phyloP scores from a whole-genome alignment of 352 stramenopile genomes.

The Pythium guiyangense region DNA sequence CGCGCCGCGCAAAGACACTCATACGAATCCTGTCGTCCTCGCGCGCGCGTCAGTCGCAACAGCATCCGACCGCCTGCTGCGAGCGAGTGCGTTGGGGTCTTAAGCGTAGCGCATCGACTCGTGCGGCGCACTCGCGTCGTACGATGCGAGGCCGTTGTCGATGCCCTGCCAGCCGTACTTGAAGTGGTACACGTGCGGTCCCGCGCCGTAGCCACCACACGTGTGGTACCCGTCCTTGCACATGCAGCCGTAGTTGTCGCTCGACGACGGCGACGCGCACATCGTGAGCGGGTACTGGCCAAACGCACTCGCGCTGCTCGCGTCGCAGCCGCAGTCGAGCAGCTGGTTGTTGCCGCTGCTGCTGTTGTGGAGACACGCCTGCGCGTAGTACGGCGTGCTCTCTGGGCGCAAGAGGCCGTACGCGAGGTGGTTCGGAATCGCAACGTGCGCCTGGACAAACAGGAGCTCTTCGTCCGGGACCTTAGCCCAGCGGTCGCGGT shows the following conservation, averaged over 20 bases:
- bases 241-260: constrained; percentile 61
- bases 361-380: constrained; percentile 13
- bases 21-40: constrained; percentile 13
- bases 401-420: constrained; percentile 51
- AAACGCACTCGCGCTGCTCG: constrained; percentile 16
- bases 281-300: constrained; percentile 34
- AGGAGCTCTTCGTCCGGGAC: constrained; percentile 62
- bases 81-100: neutral
- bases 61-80: neutral
- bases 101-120: constrained; percentile 15
- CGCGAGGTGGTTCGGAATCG: constrained; percentile 56
- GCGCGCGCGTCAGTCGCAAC: neutral
- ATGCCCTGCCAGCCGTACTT: constrained; percentile 80
- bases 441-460: constrained; percentile 64
- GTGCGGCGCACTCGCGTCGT: constrained; percentile 13
- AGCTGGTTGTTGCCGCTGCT: constrained; percentile 10
- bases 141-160: constrained; percentile 25
- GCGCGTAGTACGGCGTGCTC: constrained; percentile 37
- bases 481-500: constrained; percentile 65
- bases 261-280: constrained; percentile 50
- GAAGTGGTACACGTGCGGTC: constrained; percentile 70
- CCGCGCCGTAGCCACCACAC: constrained; percentile 23
- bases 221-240: constrained; percentile 57
- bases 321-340: constrained; percentile 18
- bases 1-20: constrained; percentile 7